Evolutionary conservation across 345 rosid genomes (phyloP).

Genomic region (Pseudoturritis turrita): DNA sequence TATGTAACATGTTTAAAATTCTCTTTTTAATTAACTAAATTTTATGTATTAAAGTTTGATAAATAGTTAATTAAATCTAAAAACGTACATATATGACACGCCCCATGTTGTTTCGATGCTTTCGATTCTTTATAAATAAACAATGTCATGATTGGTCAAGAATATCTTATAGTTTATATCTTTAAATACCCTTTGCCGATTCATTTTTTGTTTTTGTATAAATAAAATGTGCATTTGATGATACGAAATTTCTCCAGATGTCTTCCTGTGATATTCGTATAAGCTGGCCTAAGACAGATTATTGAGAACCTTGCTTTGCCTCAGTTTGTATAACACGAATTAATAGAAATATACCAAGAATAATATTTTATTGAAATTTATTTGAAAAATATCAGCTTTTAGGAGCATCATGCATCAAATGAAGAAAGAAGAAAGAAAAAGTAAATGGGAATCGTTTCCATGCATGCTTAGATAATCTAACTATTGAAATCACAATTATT

Average conservation of each 20-base stretch:
- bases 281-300: slow-evolving; percentile 10
- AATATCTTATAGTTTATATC: neutral
- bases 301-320: slow-evolving; percentile 25
- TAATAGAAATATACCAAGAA: neutral
- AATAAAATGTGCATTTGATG: neutral
- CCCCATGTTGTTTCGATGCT: neutral
- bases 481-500: neutral
- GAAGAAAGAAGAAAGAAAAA: slow-evolving; percentile 12
- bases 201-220: neutral
- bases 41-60: neutral
- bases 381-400: slow-evolving; percentile 12
- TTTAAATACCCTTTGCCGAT: neutral
- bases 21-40: too few species aligned
- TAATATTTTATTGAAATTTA: neutral
- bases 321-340: neutral
- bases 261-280: slow-evolving; percentile 1
- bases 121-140: slow-evolving; percentile 8
- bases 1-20: too few species aligned
- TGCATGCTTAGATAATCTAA: neutral
- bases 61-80: neutral
- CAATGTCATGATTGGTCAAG: slow-evolving; percentile 15
- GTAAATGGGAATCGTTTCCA: slow-evolving; percentile 2
- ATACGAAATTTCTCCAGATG: neutral
- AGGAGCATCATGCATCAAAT: neutral
- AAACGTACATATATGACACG: slow-evolving; percentile 6